Evolutionary conservation across 2,329 filamentous ascomycete genomes (phyloP), one percentile per base, ranked within the genome.

Genomic region (Fusarium veterinarium): DNA sequence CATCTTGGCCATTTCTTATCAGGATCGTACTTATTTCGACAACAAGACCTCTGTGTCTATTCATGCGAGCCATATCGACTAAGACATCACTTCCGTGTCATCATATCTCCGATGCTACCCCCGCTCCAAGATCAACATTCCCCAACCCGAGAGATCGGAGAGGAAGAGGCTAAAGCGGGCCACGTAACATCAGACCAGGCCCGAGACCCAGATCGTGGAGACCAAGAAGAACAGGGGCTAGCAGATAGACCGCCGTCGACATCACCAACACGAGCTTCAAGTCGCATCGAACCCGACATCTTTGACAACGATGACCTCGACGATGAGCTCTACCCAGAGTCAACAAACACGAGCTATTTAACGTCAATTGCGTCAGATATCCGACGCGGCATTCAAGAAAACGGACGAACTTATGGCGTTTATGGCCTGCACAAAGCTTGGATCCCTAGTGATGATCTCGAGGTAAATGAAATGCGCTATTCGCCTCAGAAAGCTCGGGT

Each of bases 261-360:
- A 30, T n/a, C 48, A 8, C 60, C 66, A 14, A 40, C 49, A 17
- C 51, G 56, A 23, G 46, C 56, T 30, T 61, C 68, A 14, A 52
- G 52, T 19, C 62, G 30, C 23, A 77, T 77, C 17, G 75, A 77
- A 35, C 71, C 72, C 12, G 74, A 76, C 20, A n/a, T 44, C 11
- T 72, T 56, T n/a, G 49, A 59, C 40, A 51, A 71, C 45, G 78
- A 37, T 19, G 48, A 12, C 75, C 16, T 72, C 20, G 74, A 76
- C 12, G 76, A 77, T 25, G 75, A 76, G 10, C 67, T 79, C 1
- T 78, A 81, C 44, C 74, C 79, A 5, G 77, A 77, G 8, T 81
- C 79, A 17, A 72, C 70, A 16, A 79, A 56, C 69, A 83, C 72
- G 44, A 80, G 72, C 57, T 79, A 75, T 38, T 53, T 79, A 13